Evolutionary conservation across 2,329 filamentous ascomycete species (phyloP).

Genomic region (Ophiostoma sp.): DNA sequence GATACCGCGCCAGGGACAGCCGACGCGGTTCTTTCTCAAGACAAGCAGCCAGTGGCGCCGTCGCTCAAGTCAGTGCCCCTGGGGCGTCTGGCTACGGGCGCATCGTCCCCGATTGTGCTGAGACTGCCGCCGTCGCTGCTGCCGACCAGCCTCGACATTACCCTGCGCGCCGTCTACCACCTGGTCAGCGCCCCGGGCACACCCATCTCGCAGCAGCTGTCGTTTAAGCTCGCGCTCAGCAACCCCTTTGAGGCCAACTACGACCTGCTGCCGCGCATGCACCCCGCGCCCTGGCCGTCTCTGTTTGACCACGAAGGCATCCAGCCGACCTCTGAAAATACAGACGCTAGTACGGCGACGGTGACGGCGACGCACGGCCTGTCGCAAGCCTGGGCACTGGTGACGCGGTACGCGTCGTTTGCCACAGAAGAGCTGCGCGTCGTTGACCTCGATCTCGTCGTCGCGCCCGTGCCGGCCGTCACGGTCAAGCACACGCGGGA

Average conservation of each 20-base stretch:
- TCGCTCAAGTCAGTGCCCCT: conserved; percentile 40
- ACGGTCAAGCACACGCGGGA: conserved; percentile 48
- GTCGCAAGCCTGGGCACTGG: conserved; percentile 73
- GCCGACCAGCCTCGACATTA: conserved; percentile 59
- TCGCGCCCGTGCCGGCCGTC: conserved; percentile 49
- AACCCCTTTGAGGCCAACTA: conserved; percentile 90
- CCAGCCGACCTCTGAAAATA: not conserved
- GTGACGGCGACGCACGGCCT: conserved; percentile 49
- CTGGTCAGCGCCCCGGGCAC: conserved; percentile 75
- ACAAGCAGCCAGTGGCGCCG: conserved; percentile 28
- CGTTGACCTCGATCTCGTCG: conserved; percentile 53
- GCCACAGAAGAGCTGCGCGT: conserved; percentile 66
- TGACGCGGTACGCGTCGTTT: conserved; percentile 70
- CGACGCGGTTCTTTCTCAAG: not conserved
- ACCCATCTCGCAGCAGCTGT: conserved; percentile 67
- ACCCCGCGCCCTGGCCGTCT: conserved; percentile 77
- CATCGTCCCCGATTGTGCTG: conserved; percentile 43
- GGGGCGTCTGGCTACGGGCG: conserved; percentile 45
- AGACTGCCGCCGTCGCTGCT: conserved; percentile 46
- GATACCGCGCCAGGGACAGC: conserved; percentile 24
- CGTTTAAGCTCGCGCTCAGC: conserved; percentile 65
- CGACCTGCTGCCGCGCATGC: conserved; percentile 73
- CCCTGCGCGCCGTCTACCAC: conserved; percentile 70
- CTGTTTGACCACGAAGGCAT: conserved; percentile 64
- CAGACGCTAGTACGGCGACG: not conserved